A percentile compares a stretch with the other conserved stretches of the same genome.
Evolutionary conservation across 148 eudicot species (phyloP).

Genomic region (Oxyria digyna): DNA sequence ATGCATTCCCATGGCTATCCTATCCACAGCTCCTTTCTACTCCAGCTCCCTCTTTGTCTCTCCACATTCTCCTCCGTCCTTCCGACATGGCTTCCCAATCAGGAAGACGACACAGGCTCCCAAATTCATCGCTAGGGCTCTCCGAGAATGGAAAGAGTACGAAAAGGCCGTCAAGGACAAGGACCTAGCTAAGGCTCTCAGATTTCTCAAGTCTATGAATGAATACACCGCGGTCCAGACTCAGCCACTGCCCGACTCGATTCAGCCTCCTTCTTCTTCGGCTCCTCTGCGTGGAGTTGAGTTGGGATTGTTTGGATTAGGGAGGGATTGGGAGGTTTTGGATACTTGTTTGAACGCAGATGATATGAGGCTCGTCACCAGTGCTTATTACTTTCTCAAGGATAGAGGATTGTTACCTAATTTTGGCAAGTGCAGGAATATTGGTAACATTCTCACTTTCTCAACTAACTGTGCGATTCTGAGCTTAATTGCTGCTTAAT

Average conservation of each 20-base stretch:
- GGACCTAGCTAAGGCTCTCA: slow-evolving; percentile 68
- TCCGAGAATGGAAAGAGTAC: slow-evolving; percentile 74
- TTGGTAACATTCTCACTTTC: slow-evolving; percentile 36
- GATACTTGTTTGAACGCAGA: slow-evolving; percentile 91
- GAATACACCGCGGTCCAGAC: slow-evolving; percentile 7
- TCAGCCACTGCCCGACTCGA: slow-evolving; percentile 11
- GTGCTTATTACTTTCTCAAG: slow-evolving; percentile 65
- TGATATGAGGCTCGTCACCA: slow-evolving; percentile 75
- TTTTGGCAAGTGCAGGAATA: slow-evolving; percentile 70
- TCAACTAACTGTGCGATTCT: not conserved
- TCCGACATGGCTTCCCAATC: not conserved
- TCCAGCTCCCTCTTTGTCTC: not conserved
- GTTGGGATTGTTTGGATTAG: slow-evolving; percentile 25
- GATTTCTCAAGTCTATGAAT: slow-evolving; percentile 35
- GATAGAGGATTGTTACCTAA: slow-evolving; percentile 52
- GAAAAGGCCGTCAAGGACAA: slow-evolving; percentile 78
- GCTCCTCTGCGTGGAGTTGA: slow-evolving; percentile 10
- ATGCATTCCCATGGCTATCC: slow-evolving; percentile 8
- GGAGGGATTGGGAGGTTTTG: slow-evolving; percentile 79
- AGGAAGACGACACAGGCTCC: not conserved
- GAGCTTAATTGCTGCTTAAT: not conserved
- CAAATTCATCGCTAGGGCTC: slow-evolving; percentile 22
- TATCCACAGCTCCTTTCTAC: not conserved
- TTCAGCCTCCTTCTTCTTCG: slow-evolving; percentile 13
- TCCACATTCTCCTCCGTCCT: not conserved